Base-by-base conservation (phyloP, 129 eudicot genomes). In the Logfia minima region DNA sequence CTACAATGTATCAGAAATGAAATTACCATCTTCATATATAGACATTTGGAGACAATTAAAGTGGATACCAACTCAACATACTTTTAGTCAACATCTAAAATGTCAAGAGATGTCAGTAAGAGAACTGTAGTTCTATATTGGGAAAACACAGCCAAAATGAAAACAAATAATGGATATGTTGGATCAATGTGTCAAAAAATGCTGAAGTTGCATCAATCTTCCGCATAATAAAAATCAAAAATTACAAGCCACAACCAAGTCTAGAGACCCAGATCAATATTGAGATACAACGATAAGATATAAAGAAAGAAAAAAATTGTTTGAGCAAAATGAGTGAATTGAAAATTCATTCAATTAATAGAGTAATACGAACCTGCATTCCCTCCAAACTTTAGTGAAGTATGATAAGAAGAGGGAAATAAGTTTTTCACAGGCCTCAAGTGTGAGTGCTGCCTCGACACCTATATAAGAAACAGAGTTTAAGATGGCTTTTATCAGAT, bases 331-430 rank as follows among this genome's bases (percentile, higher is more conserved):
- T 21, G 21, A 35, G 24, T 35, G 41, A 68, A 17, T 6, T 4
- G 22, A 2, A 31, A 24, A 23, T 24, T 4, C 1, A 65, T 29
- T 29, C 37, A 19, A 52, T 4, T 66, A 22, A 73, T 67, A 39
- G 60, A 26, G 80, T 56, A 41, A 67, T 67, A 58, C 31, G 70
- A 81, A 75, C 76, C 76, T 81, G 62, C 59, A 74, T 80, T 67
- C 64, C 64, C 55, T 55, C 64, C 70, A 68, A 81, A 29, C 28
- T 29, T 75, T 19, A 43, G 14, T 31, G 80, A 58, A 14, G 80
- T 81, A 11, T 68, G 80, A 81, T 75, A 81, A 68, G 76, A 75
- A 45, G 66, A 74, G 10, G 80, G 8, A 21, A 29, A 45, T 16
- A 81, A 4, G 76, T 53, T 75, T 68, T 59, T 75, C 45, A 67